Base-by-base conservation (phyloP, 2,329 filamentous ascomycete genomes). In the Penicillium glabrum region DNA sequence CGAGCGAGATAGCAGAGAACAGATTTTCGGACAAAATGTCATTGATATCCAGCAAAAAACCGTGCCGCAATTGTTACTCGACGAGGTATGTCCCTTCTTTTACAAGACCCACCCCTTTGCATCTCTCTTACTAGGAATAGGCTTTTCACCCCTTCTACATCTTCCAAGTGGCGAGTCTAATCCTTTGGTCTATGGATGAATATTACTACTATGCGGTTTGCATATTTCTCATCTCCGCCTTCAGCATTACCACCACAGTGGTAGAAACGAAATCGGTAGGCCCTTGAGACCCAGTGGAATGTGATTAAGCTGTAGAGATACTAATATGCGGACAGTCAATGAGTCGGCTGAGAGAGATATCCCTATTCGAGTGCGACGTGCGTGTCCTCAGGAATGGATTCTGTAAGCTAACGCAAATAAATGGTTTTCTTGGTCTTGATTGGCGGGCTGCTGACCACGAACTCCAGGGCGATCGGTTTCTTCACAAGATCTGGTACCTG, bases 121-220 rank as follows among this genome's bases (percentile, higher is more conserved):
- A 13, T 21, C 3, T 24, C 59, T 64, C 48, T 67, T 35, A 66
- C 67, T 44, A 41, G 37, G 11, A 31, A 19, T 61, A 91, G 85
- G 92, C 91, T 21, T 92, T 99, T 68, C 95, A 99, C 71, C 96
- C 95, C 0, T 99, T 99, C 73, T 99, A 99, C 72, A 89, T 99
- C 54, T 99, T 99, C 71, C 95, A 99, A 75, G 88, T 98, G 67
- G 93, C 93, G 47, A 98, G 95, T 79, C 80, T 99, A 63, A 76
- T 96, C 41, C 84, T 99, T 3, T 99, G 95, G 95, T 97, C 93
- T 10, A 72, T 97, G 64, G 95, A 99, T 70, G 83, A 96, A 67
- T 99, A 99, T 74, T 99, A 97, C 72, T 99, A 98, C 77, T 99
- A 99, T 75, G 95, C 95, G 5, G 83, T 87, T 16, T 96, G 93